Evolutionary conservation across 441 rosid genomes (phyloP).

Genomic region (Sinapis alba): DNA sequence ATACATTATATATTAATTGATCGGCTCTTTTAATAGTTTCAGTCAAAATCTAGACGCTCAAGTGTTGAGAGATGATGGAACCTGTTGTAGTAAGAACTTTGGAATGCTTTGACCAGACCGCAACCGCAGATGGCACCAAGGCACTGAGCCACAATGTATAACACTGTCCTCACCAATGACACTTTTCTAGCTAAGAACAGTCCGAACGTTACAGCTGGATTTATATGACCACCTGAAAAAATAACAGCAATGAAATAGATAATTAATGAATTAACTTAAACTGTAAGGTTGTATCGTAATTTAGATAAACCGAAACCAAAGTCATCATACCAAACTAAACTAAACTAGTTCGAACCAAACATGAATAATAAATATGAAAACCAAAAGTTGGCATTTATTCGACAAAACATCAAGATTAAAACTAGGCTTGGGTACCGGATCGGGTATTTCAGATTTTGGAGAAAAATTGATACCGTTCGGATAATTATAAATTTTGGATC

Average conservation of each 20-base stretch:
- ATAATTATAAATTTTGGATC: too few relatives aligned
- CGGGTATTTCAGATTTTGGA: too few relatives aligned
- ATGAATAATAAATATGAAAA: neutral
- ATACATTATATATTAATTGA: neutral
- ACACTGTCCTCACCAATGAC: constrained; percentile 47
- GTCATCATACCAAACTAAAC: neutral
- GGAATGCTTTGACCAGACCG: constrained; percentile 60
- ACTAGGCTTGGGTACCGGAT: too few relatives aligned
- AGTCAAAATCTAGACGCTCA: neutral
- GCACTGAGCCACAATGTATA: constrained; percentile 63
- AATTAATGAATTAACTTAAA: neutral
- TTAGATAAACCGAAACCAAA: neutral
- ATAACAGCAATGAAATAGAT: neutral
- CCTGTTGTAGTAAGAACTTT: constrained; percentile 49
- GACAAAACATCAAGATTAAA: neutral
- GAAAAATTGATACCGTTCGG: too few relatives aligned
- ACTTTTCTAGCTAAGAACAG: constrained; percentile 55
- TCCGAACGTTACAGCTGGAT: constrained; percentile 47
- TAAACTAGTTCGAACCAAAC: neutral
- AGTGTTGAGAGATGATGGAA: constrained; percentile 3
- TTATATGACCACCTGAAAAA: constrained; percentile 44
- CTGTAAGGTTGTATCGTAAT: neutral
- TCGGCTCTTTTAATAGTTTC: neutral
- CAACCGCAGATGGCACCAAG: constrained; percentile 62
- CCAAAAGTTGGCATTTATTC: neutral